Evolutionary conservation across 495 filamentous ascomycete species (phyloP).

Genomic region (Delitschia confertaspora): DNA sequence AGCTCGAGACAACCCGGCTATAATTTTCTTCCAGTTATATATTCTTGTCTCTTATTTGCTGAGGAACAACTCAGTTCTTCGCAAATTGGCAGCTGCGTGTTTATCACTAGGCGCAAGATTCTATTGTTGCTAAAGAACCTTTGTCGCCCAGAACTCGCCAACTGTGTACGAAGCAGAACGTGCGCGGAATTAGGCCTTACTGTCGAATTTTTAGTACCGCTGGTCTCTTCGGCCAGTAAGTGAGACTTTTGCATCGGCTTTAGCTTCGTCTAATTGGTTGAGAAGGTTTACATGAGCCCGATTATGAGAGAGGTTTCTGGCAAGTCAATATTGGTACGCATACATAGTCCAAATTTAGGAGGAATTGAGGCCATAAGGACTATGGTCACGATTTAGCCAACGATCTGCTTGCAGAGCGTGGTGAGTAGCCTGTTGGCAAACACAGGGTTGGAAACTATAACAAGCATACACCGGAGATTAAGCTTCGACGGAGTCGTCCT

Average conservation of each 20-base stretch:
- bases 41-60: conserved; percentile 12
- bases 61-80: conserved; percentile 3
- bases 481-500: not conserved
- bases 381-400: conserved; percentile 28
- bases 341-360: not conserved
- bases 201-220: conserved; percentile 26
- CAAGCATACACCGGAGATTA: no score
- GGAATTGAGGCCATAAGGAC: conserved; percentile 31
- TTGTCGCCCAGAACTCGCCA: conserved; percentile 16
- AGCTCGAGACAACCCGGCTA: conserved; percentile 22
- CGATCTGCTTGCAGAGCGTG: conserved; percentile 24
- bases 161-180: conserved; percentile 26
- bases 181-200: conserved; percentile 27
- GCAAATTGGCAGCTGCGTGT: conserved; percentile 12
- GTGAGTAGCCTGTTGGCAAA: no score
- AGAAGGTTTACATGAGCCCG: conserved; percentile 28
- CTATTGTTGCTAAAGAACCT: conserved; percentile 5
- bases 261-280: conserved; percentile 32
- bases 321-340: conserved; percentile 4
- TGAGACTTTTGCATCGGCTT: conserved; percentile 31
- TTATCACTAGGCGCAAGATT: conserved; percentile 17
- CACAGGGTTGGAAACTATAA: no score
- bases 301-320: conserved; percentile 22
- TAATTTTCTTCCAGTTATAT: conserved; percentile 24
- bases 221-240: conserved; percentile 27